Conservation (phyloP, 2,329 filamentous ascomycete species). For the Tolypocladium amazonense region DNA sequence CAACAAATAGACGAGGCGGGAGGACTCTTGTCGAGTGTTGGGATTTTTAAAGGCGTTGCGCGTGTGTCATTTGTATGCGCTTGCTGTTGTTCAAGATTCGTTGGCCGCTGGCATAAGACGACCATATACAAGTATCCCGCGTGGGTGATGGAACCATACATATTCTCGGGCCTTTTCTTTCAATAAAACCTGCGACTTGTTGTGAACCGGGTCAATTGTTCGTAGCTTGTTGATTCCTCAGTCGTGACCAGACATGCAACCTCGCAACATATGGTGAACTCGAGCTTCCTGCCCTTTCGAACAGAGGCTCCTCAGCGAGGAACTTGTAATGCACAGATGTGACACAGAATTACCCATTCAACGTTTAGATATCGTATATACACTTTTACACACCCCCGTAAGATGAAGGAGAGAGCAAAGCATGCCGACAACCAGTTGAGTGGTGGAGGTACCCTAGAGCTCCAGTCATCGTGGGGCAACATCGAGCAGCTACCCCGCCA, state of each 20-base stretch:
- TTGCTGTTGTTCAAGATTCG: not conserved
- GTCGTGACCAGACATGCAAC: too few relatives aligned
- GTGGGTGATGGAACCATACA: not conserved
- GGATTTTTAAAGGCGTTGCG: not conserved
- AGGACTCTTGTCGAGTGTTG: not conserved
- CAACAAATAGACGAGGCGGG: constrained; percentile 47
- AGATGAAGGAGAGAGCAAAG: not conserved
- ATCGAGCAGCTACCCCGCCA: not conserved
- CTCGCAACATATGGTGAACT: too few relatives aligned
- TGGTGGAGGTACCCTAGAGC: not conserved
- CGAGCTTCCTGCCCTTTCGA: too few relatives aligned
- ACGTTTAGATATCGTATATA: too few relatives aligned
- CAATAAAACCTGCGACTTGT: not conserved
- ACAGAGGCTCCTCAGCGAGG: too few relatives aligned
- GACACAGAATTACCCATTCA: too few relatives aligned
- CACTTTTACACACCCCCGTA: not conserved
- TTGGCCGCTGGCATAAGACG: not conserved
- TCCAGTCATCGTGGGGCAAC: not conserved
- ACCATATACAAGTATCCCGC: not conserved
- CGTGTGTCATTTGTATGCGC: not conserved
- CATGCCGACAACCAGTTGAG: not conserved
- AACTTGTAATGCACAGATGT: too few relatives aligned
- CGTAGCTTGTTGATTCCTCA: too few relatives aligned
- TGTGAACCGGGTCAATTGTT: not conserved
- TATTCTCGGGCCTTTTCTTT: not conserved